Base-by-base conservation (phyloP, 192 early-diverging fungal species). In the Backusella circina region DNA sequence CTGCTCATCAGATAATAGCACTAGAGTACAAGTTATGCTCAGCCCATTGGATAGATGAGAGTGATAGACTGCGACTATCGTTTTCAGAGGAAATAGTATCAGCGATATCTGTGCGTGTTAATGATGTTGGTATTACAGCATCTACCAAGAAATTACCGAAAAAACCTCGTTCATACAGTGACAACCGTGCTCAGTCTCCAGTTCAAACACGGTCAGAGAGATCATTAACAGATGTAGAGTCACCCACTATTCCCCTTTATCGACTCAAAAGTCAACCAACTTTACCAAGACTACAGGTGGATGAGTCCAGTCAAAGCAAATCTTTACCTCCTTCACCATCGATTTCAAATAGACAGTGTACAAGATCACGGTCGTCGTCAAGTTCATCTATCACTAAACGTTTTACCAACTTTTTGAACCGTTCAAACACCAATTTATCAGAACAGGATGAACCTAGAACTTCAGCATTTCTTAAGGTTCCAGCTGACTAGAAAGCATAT, bases 41-140 rank as follows among this genome's bases (percentile, higher is more conserved):
- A 21, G 81, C 91, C 5, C 93, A 95, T 80, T 95, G 93, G 91
- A 87, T 86, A 35, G 85, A 82, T 2, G 91, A 94, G 18, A 65
- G 83, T 44, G 92, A 93, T 70, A 80, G 93, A 9, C 41, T 71
- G 4, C 26, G 26, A 18, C 38, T 30, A 2, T 16, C 39, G 50
- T 95, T 95, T 75, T 68, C 67, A 18, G 30, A 37, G 30, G 37
- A 21, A 10, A 28, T 47, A 30, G 8, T 12, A 44, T n/a, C 41
- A 23, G 0, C 68, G 10, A 41, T 9, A 15, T 30, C 23, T 26
- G 6, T 5, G 5, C 44, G 68, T 70, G 68, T 39, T 39, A 21
- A 13, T 44, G 28, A 26, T 5, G 68, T 33, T 26, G 69, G 41
- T 30, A 44, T 30, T 47, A 37, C 12, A 35, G 37, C 16, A 47